A percentile compares a stretch with the other conserved stretches of the same genome.
These are phyloP conservation scores for Phytophthora parvispora DNA, from an alignment of 352 stramenopile genomes.

Conservation along the genomic window DNA sequence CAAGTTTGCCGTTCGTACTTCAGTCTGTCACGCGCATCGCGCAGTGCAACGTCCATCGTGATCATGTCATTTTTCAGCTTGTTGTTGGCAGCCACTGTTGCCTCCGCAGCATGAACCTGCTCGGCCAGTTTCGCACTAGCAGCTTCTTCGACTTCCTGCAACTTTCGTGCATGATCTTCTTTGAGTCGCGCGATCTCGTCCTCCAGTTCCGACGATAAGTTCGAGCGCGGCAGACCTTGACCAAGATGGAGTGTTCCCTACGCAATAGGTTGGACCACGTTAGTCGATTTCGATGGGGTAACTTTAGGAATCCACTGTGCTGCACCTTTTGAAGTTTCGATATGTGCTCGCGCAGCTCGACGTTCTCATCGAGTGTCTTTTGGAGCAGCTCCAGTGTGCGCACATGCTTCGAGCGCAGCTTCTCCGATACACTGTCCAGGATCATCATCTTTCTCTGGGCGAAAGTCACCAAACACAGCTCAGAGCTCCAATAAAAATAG, in stretches of 20 bases:
- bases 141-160: conserved; percentile 49
- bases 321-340: conserved; percentile 59
- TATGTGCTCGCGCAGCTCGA: conserved; percentile 62
- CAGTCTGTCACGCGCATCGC: conserved; percentile 45
- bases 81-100: conserved; percentile 45
- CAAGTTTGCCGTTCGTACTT: conserved; percentile 42
- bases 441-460: conserved; percentile 47
- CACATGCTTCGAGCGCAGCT: conserved; percentile 84
- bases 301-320: not conserved
- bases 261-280: not conserved
- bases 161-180: conserved; percentile 45
- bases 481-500: conserved; percentile 5
- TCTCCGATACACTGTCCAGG: conserved; percentile 72
- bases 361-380: conserved; percentile 85
- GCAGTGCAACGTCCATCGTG: conserved; percentile 54
- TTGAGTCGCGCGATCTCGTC: conserved; percentile 70
- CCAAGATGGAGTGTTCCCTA: conserved; percentile 60
- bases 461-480: not conserved
- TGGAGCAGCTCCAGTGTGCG: conserved; percentile 83
- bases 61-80: conserved; percentile 68
- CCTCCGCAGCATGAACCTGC: conserved; percentile 36
- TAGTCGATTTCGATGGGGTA: not conserved
- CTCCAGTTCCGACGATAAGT: conserved; percentile 59
- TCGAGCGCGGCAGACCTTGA: conserved; percentile 50
- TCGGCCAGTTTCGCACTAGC: conserved; percentile 37